Evolutionary conservation across 768 basidiomycete species (phyloP), one percentile per base, ranked within the genome.

Genomic region (Russula vinacea): DNA sequence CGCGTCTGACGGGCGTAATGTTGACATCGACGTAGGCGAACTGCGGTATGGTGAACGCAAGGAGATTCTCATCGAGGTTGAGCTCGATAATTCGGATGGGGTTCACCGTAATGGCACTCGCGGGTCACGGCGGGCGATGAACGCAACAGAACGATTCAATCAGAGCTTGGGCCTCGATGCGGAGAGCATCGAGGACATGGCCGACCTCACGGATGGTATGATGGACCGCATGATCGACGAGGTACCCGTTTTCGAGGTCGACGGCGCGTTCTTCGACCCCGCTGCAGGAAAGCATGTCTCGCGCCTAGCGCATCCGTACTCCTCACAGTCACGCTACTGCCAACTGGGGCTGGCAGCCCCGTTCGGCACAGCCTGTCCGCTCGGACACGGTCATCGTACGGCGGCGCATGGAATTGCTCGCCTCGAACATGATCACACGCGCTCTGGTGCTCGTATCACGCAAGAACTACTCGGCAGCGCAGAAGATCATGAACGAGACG

Each of bases 191-290:
- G 89, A 87, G 2, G 92, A 92, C 66, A 68, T 83, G 14, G 77
- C 82, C 2, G 87, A 91, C 73, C 87, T 94, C 68, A 82, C 86
- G 56, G 90, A 92, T 63, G 92, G 93, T 39, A 92, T 94, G 90
- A 92, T 94, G 89, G 93, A 94, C 68, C 81, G 89, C 52, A 91
- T 98, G 90, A 94, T 97, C 52, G 97, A 99, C 71, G 97, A 99
- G 71, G 90, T 97, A 11, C 97, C 96, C 1, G 91, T 98, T 11
- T 85, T 96, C 56, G 95, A 98, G 74, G 92, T 98, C 16, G 95
- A 98, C 67, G 94, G 94, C 9, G 87, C 91, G 35, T 98, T 94
- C 83, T 92, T 87, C 73, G 96, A 98, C 74, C 96, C 96, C 1
- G 83, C 86, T 0, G 90, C 89, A 7, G 80, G 81, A 49, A 92